Percentiles rank a stretch among this genome's conserved stretches.
Conservation (phyloP, 805 yeast species). For the Saccharomycopsis synnaedendra region DNA sequence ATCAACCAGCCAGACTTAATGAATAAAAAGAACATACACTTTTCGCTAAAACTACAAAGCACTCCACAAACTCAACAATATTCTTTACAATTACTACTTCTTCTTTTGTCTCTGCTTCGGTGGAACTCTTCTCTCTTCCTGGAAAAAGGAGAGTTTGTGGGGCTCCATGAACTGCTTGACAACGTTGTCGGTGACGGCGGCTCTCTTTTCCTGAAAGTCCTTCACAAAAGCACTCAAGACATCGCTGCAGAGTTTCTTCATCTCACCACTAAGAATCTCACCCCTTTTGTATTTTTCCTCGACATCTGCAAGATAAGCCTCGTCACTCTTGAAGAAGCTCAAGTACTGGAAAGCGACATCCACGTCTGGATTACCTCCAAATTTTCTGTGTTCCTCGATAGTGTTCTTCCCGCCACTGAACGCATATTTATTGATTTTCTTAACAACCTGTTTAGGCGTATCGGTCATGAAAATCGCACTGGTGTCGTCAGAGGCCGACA, state of each 20-base stretch:
- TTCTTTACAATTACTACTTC: slow-evolving; percentile 23
- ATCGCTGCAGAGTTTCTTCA: slow-evolving; percentile 79
- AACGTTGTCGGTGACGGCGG: slow-evolving; percentile 46
- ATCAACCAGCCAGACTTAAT: too few relatives aligned
- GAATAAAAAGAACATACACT: too few relatives aligned
- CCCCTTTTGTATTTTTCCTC: slow-evolving; percentile 65
- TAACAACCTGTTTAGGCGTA: slow-evolving; percentile 81
- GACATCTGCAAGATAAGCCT: slow-evolving; percentile 54
- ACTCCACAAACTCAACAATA: too few relatives aligned
- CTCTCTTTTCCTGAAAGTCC: slow-evolving; percentile 73
- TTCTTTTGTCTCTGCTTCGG: slow-evolving; percentile 43
- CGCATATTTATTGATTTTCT: slow-evolving; percentile 92
- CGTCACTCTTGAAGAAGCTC: slow-evolving; percentile 84
- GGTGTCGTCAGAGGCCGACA: slow-evolving; percentile 90
- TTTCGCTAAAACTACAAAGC: too few relatives aligned
- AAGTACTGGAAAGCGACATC: slow-evolving; percentile 93
- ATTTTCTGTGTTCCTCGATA: slow-evolving; percentile 78
- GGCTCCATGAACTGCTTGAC: slow-evolving; percentile 71
- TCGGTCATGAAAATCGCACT: slow-evolving; percentile 94
- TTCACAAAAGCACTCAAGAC: slow-evolving; percentile 69
- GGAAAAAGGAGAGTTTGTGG: slow-evolving; percentile 69
- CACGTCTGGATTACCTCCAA: slow-evolving; percentile 90
- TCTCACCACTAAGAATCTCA: slow-evolving; percentile 80
- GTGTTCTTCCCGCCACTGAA: slow-evolving; percentile 89
- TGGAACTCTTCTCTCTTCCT: slow-evolving; percentile 62